Percentiles rank a stretch among this genome's conserved stretches.
Conservation (phyloP, 805 yeast species). For the Myxozyma neotropica region DNA sequence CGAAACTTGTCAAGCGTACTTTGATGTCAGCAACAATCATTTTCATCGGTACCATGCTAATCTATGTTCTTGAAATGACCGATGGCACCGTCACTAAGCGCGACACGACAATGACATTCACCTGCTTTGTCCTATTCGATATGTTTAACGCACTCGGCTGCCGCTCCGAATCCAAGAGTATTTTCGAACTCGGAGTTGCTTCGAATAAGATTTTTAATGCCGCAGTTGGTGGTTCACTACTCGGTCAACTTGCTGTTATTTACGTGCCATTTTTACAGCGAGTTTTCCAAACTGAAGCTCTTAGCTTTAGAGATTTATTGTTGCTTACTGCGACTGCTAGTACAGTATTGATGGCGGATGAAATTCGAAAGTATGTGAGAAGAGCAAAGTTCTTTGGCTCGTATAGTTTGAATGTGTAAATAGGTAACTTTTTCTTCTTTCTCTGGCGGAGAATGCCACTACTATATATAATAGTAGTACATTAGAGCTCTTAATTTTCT, state of each 20-base stretch:
- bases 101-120: constrained; percentile 98
- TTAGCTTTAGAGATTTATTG: constrained; percentile 67
- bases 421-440: background rate
- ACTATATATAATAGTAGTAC: too few species aligned
- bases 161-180: constrained; percentile 82
- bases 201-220: constrained; percentile 87
- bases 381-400: constrained; percentile 20
- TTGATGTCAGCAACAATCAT: constrained; percentile 76
- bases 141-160: constrained; percentile 96
- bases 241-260: constrained; percentile 92
- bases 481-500: too few species aligned
- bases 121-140: constrained; percentile 93
- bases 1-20: constrained; percentile 67
- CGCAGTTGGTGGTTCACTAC: constrained; percentile 83
- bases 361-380: constrained; percentile 60
- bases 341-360: constrained; percentile 84
- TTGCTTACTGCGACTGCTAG: constrained; percentile 68
- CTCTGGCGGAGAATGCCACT: too few species aligned
- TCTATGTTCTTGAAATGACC: constrained; percentile 83
- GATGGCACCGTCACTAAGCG: constrained; percentile 83
- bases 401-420: constrained; percentile 30
- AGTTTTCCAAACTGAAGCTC: constrained; percentile 93
- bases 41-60: constrained; percentile 80
- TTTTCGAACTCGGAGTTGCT: constrained; percentile 76
- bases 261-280: constrained; percentile 91